Base-by-base conservation (phyloP, 2,329 filamentous ascomycete species). In the Fusarium nelsonii region DNA sequence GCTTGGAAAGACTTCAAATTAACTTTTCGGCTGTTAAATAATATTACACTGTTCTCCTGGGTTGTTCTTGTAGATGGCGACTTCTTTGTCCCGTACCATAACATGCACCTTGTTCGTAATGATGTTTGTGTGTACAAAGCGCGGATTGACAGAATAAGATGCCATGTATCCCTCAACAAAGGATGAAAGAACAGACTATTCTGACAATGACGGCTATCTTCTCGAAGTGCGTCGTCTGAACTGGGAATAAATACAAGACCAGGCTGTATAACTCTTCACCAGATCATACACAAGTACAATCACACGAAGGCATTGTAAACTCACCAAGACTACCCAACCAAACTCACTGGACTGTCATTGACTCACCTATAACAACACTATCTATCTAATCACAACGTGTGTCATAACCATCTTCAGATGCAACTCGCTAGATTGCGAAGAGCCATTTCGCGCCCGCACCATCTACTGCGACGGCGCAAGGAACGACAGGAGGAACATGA, bases 1-100 rank as follows among this genome's bases (percentile, higher is more conserved):
- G n/a, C 20, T 71, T 7, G 45, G 16, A 9, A 75, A 73, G 39
- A 45, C n/a, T 4, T 48, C 49, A 0, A 30, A 50, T 4, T 65
- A 34, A 16, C 4, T 1, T 32, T 1, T 3, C 4, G 18, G 8
- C 4, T 7, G 5, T 26, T 14, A n/a, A 36, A 15, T 2, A 28
- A 8, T 18, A 1, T 16, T 2, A 5, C 2, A 36, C 12, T 36
- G 2, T 26, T 34, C 26, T 15, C 6, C 2, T 32, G n/a, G 5
- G 9, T 12, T 34, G 9, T 34, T 12, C 18, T 23, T 34, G 32
- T 11, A 6, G 2, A 6, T 8, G 3, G 4, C 28, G 9, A 4
- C 6, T 16, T 18, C n/a, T 20, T 51, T 51, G 48, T 51, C 33
- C 23, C 11, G 18, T 8, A 7, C 23, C 11, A 15, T 8, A 7